Evolutionary conservation across 352 stramenopile genomes (phyloP), one percentile per base, ranked within the genome.

Genomic region (Thalassiosira livingstoniorum): DNA sequence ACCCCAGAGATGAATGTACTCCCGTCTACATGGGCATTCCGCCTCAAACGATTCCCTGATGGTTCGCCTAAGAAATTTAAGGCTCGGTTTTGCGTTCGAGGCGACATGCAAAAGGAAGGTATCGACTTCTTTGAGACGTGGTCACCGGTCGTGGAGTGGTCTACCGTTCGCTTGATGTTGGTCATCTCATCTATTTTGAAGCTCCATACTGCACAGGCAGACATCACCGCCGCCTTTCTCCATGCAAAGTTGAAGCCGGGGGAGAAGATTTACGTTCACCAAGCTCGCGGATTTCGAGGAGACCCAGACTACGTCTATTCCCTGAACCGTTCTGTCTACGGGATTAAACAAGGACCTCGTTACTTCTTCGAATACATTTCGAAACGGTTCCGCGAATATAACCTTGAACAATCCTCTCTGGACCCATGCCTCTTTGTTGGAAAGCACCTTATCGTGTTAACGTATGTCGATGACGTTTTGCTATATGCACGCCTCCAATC

Each of bases 401-500:
- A 54, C 47, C 37, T 69, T 0, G 60, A 47, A 42, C 73, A 66
- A 37, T 67, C 31, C 34, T n/a, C 53, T 3, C 53, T 72, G 15
- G 84, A 86, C 62, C 80, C 71, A 2, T 90, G 80, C 43, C 68
- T 90, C 0, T 90, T 88, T 47, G 60, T 90, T 37, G 68, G 45
- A 23, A 37, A 67, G n/a, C 65, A 75, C 37, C 21, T 85, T 0
- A 78, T 90, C 60, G 76, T 60, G 43, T 25, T 87, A 0, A 42
- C 74, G 13, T 90, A 90, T 66, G 76, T 88, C 35, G 84, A 90
- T 53, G 79, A 89, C 47, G 39, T 74, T 7, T 39, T 89, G 0
- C 37, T 89, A 27, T 86, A 71, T 39, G 43, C n/a, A 18, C 11
- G 73, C 29, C 34, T 25, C 18, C n/a, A 65, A 4, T n/a, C 58